These are phyloP conservation scores for Parachaetomium inaequale DNA, from an alignment of 495 filamentous ascomycete species.

Conservation along the genomic window DNA sequence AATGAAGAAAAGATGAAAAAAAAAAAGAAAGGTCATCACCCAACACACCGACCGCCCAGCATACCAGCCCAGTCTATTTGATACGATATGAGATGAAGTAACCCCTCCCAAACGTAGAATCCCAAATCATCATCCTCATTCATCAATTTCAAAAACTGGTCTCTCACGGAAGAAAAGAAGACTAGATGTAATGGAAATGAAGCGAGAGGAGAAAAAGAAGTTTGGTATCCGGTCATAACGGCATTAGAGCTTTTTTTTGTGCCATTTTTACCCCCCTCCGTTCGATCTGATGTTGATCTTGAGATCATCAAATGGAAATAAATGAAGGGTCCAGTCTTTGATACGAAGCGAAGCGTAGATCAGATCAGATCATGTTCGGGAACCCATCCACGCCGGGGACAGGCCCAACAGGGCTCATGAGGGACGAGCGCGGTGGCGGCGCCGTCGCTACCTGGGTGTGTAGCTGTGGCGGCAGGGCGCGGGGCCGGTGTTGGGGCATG, in stretches of 20 bases:
- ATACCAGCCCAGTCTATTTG: not conserved
- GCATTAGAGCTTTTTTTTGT: not conserved
- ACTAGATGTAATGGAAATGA: too few species aligned
- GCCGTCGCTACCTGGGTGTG: conserved; percentile 21
- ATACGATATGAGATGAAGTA: not conserved
- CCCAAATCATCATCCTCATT: not conserved
- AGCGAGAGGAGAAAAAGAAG: not conserved
- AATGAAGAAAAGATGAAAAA: not conserved
- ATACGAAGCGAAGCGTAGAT: not conserved
- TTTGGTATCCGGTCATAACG: conserved; percentile 5
- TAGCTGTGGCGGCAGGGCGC: conserved; percentile 30
- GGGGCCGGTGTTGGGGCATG: conserved; percentile 22
- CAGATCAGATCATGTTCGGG: conserved; percentile 44
- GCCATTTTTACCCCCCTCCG: not conserved
- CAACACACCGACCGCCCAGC: not conserved
- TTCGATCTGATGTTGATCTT: not conserved
- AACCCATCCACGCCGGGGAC: conserved; percentile 26
- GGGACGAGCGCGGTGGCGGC: conserved; percentile 28
- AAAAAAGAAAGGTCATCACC: not conserved
- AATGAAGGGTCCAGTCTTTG: not conserved
- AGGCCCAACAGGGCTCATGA: conserved; percentile 19
- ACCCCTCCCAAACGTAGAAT: not conserved
- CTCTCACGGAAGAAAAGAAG: not conserved
- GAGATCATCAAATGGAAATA: not conserved
- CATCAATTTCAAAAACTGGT: not conserved